Evolutionary conservation across 75 land plant species (phyloP).

Genomic region (Cupressus sempervirens): DNA sequence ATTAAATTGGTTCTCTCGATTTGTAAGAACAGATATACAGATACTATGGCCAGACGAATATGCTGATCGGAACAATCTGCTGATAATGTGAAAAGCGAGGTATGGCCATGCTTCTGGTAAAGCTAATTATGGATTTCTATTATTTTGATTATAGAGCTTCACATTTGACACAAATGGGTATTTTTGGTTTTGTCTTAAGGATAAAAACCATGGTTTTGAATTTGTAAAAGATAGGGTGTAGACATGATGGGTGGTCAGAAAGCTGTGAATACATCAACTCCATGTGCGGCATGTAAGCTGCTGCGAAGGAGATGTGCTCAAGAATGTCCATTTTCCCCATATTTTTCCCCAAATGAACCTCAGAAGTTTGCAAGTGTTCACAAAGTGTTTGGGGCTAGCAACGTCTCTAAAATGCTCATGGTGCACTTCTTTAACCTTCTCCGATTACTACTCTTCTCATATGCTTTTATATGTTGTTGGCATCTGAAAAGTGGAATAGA

Average conservation of each 20-base stretch:
- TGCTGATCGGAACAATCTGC: not conserved
- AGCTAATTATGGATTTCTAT: not conserved
- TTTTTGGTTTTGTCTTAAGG: not conserved
- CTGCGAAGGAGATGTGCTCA: conserved; percentile 31
- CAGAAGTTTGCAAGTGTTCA: conserved; percentile 33
- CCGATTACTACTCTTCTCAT: not conserved
- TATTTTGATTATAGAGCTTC: not conserved
- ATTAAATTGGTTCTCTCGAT: not conserved
- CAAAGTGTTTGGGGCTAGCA: conserved; percentile 32
- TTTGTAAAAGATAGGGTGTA: conserved; percentile 8
- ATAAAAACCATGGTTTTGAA: not conserved
- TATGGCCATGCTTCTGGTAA: not conserved
- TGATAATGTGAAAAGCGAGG: not conserved
- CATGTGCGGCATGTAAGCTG: conserved; percentile 32
- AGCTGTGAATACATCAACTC: conserved; percentile 21
- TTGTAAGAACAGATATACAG: not conserved
- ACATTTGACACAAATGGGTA: not conserved
- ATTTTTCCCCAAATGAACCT: conserved; percentile 35
- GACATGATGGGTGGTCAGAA: conserved; percentile 8
- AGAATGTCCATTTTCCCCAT: conserved; percentile 30
- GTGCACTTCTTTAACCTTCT: conserved; percentile 7
- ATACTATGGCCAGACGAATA: too few species aligned
- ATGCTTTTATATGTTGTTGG: not conserved
- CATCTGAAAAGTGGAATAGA: not conserved
- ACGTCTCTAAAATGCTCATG: conserved; percentile 37